Evolutionary conservation across 2,329 filamentous ascomycete species (phyloP).

Genomic region (Cladosporium sp.): DNA sequence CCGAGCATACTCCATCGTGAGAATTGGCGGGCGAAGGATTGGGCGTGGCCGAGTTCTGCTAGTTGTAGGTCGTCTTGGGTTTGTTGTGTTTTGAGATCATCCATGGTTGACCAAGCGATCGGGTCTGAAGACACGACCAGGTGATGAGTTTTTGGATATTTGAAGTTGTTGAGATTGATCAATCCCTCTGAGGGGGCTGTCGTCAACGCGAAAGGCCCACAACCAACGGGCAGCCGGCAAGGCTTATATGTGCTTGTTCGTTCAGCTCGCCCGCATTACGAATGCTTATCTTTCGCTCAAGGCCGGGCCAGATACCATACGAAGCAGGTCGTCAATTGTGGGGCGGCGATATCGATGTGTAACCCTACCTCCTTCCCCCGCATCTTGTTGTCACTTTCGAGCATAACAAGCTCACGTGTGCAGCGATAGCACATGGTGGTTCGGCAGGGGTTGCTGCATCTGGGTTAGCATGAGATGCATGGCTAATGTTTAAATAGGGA

Average conservation of each 20-base stretch:
- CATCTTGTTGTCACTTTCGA: not conserved
- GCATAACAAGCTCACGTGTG: not conserved
- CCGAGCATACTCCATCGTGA: constrained; percentile 54
- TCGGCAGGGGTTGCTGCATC: not conserved
- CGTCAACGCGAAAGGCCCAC: not conserved
- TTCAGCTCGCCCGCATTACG: not conserved
- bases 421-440: not conserved
- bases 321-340: not conserved
- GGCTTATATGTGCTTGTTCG: not conserved
- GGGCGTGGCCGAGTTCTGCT: constrained; percentile 50
- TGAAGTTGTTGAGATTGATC: not conserved
- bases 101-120: not conserved
- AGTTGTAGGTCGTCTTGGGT: constrained; percentile 29
- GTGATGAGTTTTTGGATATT: too few relatives aligned
- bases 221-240: not conserved
- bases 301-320: not conserved
- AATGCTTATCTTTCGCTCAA: not conserved
- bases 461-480: not conserved
- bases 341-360: not conserved
- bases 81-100: not conserved
- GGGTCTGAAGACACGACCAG: too few relatives aligned
- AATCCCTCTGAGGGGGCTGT: too few relatives aligned
- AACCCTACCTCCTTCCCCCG: not conserved
- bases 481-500: too few relatives aligned
- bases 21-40: constrained; percentile 52